Evolutionary conservation across 202 grass and related monocot species (phyloP).

Genomic region (Brachypodium distachyon): DNA sequence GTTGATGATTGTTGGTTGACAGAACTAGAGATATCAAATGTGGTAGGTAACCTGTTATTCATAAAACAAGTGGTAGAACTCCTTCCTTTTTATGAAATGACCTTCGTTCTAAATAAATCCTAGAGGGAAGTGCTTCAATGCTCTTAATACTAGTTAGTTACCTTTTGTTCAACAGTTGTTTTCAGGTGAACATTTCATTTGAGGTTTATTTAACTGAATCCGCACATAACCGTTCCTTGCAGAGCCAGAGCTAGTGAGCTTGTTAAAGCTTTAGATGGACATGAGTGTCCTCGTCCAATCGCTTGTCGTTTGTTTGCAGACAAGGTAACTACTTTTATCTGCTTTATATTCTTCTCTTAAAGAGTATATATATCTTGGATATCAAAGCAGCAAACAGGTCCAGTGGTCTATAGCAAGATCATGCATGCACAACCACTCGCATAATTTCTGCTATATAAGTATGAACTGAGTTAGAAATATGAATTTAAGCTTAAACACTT

Average conservation of each 20-base stretch:
- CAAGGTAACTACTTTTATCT: slow-evolving; percentile 45
- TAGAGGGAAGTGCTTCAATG: background rate
- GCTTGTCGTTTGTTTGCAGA: slow-evolving; percentile 60
- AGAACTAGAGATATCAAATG: background rate
- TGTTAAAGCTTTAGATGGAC: slow-evolving; percentile 64
- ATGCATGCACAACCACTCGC: background rate
- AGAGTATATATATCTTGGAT: background rate
- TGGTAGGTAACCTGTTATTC: background rate
- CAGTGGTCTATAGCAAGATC: background rate
- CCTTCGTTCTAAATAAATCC: background rate
- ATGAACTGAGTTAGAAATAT: background rate
- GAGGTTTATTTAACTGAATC: slow-evolving; percentile 12
- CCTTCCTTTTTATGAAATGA: background rate
- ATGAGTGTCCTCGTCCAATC: slow-evolving; percentile 55
- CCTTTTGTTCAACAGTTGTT: background rate
- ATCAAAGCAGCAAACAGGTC: background rate
- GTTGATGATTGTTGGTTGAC: background rate
- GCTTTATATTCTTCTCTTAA: background rate
- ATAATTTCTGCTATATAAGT: background rate
- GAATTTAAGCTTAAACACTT: background rate
- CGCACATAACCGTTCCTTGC: slow-evolving; percentile 19
- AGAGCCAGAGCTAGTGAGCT: slow-evolving; percentile 67
- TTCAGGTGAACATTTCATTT: slow-evolving; percentile 5
- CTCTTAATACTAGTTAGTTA: background rate
- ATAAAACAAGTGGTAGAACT: background rate